Conservation (phyloP, 2,329 filamentous ascomycete genomes). For the Venturia pyrina region DNA sequence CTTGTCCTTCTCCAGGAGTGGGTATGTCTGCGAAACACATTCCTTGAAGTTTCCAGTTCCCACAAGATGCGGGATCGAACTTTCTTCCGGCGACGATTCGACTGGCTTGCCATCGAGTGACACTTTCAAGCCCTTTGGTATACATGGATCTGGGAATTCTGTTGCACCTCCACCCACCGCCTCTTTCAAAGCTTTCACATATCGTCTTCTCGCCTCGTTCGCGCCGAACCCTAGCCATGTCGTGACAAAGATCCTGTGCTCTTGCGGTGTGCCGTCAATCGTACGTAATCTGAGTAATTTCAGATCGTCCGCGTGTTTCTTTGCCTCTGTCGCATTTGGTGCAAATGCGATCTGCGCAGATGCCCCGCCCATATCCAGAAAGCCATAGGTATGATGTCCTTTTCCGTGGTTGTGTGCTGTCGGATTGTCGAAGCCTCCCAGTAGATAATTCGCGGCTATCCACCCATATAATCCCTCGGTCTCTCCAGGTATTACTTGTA, state of each 20-base stretch:
- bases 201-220: constrained; percentile 79
- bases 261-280: constrained; percentile 63
- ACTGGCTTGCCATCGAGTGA: constrained; percentile 59
- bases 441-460: constrained; percentile 91
- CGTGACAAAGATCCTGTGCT: constrained; percentile 87
- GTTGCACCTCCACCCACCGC: constrained; percentile 48
- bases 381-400: constrained; percentile 88
- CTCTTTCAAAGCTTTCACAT: constrained; percentile 66
- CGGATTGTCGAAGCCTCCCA: constrained; percentile 79
- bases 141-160: constrained; percentile 82
- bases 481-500: constrained; percentile 91
- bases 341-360: constrained; percentile 97
- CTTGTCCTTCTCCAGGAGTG: constrained; percentile 79
- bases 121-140: constrained; percentile 67
- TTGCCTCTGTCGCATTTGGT: constrained; percentile 81
- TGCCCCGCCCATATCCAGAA: constrained; percentile 95
- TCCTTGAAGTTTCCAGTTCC: constrained; percentile 83
- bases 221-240: constrained; percentile 98
- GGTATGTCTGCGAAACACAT: constrained; percentile 72
- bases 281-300: constrained; percentile 78
- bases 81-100: constrained; percentile 31
- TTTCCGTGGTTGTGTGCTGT: constrained; percentile 71
- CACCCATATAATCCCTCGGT: constrained; percentile 95
- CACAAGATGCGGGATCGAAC: constrained; percentile 47
- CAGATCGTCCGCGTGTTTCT: constrained; percentile 81